Base-by-base conservation (phyloP, 1,284 basidiomycete genomes). In the Anthracocystis walkeri region DNA sequence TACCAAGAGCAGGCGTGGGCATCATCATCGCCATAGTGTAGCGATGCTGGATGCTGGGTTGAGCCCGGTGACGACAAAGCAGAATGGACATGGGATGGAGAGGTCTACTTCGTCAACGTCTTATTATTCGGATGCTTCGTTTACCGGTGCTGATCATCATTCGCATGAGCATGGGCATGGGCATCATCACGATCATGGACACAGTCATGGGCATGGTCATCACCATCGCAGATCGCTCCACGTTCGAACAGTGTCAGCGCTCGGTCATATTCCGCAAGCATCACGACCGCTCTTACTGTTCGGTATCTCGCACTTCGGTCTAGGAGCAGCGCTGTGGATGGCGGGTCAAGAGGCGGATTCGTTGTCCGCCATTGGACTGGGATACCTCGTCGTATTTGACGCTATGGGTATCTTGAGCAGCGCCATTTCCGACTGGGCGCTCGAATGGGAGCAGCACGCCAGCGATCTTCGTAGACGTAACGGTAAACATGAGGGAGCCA, bases 351-450 rank as follows among this genome's bases (percentile, higher is more conserved):
- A 92, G 67, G 89, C 90, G 29, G 95, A 95, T 18, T 95, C 93
- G 53, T 87, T 97, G 27, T 89, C 92, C 2, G 91, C 92, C 61
- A 95, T 95, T 0, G 96, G 94, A 0, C 86, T 98, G 16, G 96
- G 96, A 0, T 99, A 98, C 84, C 92, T 97, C 89, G 90, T 97
- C 31, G 94, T 98, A 0, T 99, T 98, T 82, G 96, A 99, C 84
- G 90, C 94, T 3, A 71, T 85, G 56, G 82, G 83, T 20, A 68
- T 82, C 14, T 44, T 82, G 4, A 73, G 66, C 60, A 72, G 65
- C 51, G 58, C 76, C 12, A 49, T 73, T 4, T 57, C 70, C 20
- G 75, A 77, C 27, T 77, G 70, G 69, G 63, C 69, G 16, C 42
- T 58, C 20, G 69, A 68, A 29, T 71, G 65, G 68, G 68, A 72